Conservation (phyloP, 768 basidiomycete genomes). For the Pulveroboletus sp. region DNA sequence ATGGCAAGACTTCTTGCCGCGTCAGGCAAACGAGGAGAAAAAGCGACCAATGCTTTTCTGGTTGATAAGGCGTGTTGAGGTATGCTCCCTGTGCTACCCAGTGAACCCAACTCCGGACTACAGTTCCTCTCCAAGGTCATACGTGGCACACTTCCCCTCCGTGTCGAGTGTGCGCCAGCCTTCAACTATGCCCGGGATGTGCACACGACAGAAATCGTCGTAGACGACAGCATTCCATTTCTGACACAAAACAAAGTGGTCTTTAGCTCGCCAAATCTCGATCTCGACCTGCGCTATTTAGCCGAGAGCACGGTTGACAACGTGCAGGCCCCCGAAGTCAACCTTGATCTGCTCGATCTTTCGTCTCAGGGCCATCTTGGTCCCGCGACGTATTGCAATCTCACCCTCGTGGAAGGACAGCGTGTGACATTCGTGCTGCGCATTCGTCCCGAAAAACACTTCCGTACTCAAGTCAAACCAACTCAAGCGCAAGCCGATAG, state of each 20-base stretch:
- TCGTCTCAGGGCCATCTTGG: constrained; percentile 74
- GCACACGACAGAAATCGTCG: constrained; percentile 60
- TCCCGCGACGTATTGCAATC: constrained; percentile 48
- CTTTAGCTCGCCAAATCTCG: constrained; percentile 54
- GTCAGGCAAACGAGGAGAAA: constrained; percentile 38
- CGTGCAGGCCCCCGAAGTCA: constrained; percentile 47
- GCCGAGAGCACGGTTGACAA: constrained; percentile 52
- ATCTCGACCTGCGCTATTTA: constrained; percentile 76
- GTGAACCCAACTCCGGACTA: not conserved
- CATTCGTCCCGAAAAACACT: constrained; percentile 47
- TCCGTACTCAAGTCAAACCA: constrained; percentile 14
- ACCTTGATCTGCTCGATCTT: constrained; percentile 60
- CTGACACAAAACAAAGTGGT: constrained; percentile 51
- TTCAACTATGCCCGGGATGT: constrained; percentile 87
- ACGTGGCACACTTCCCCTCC: constrained; percentile 73
- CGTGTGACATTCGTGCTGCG: constrained; percentile 84
- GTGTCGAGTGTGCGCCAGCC: constrained; percentile 89
- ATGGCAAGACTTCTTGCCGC: constrained; percentile 70
- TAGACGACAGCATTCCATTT: constrained; percentile 42
- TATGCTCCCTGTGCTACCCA: constrained; percentile 13
- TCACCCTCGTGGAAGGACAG: constrained; percentile 79
- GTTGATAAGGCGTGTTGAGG: constrained; percentile 81
- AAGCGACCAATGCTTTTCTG: constrained; percentile 72
- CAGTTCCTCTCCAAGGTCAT: constrained; percentile 48
- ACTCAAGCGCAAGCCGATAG: constrained; percentile 39